Base-by-base conservation (phyloP, 1,284 basidiomycete genomes). In the Austroboletus niveus region DNA sequence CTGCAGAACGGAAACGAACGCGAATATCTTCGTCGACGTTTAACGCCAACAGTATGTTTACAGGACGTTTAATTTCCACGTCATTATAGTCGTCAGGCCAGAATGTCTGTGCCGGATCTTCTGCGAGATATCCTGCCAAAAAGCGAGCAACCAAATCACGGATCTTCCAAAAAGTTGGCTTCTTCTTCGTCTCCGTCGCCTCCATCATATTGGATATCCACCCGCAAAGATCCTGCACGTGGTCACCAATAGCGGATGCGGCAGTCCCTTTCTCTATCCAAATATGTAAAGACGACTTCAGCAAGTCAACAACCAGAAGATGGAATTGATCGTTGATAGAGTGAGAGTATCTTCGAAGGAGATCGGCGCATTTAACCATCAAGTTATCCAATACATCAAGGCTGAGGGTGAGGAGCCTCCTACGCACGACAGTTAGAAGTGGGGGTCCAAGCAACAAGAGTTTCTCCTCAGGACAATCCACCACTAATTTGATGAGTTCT, bases 21-120 rank as follows among this genome's bases (percentile, higher is more conserved):
- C 94, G 82, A n/a, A 89, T 82, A 66, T 98, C 95, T 42, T 72
- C 67, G 66, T 98, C 95, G 17, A 67, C 62, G 24, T 79, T 76
- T 54, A 90, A 63, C 14, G 62, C 63, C 8, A 78, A 78, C 35
- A 92, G 72, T 44, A 88, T 65, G 24, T 53, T 57, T 35, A 74
- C 64, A 1, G 85, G 84, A 47, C 70, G 60, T 20, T 67, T 66
- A n/a, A 69, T 58, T n/a, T 68, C 50, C 48, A 53, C 59, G 9
- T 60, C 60, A 22, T 64, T 55, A 8, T 64, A 73, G 46, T 74
- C 58, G 10, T 54, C 53, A 9, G 64, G 63, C 82, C 85, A 89
- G 39, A 75, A 68, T n/a, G 57, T 53, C 57, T 85, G 76, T 5
- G 61, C 58, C 0, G 84, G 84, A 62, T 94, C 89, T 45, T 73